A percentile compares a stretch with the other conserved stretches of the same genome.
These are phyloP conservation scores for Suillus lakei DNA, from an alignment of 768 basidiomycete species.

Conservation along the genomic window DNA sequence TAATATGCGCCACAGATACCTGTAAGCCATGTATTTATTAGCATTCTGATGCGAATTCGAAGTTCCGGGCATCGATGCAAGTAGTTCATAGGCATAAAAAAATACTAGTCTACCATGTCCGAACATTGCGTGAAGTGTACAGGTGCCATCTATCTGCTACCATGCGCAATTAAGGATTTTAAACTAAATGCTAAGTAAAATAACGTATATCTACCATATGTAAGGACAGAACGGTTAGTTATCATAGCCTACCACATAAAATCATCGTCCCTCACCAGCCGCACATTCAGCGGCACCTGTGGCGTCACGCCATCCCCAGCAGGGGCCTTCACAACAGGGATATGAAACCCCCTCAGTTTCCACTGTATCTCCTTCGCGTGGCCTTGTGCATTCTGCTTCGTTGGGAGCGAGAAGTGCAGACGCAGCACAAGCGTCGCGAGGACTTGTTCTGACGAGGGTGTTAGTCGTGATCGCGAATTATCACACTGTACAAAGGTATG, in stretches of 20 bases:
- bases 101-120: too few relatives aligned
- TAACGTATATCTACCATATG: too few relatives aligned
- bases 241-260: conserved; percentile 10
- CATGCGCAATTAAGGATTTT: too few relatives aligned
- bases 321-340: conserved; percentile 29
- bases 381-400: not conserved
- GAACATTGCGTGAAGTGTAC: too few relatives aligned
- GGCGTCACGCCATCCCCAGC: conserved; percentile 25
- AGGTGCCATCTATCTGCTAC: too few relatives aligned
- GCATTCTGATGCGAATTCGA: not conserved
- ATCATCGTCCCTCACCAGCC: conserved; percentile 19
- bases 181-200: too few relatives aligned
- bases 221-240: too few relatives aligned
- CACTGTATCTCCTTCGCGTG: conserved; percentile 31
- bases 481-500: not conserved
- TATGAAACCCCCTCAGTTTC: conserved; percentile 28
- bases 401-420: conserved; percentile 28
- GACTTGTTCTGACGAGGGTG: conserved; percentile 24
- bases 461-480: not conserved
- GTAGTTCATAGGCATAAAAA: too few relatives aligned
- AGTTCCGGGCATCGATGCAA: not conserved
- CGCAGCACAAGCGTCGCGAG: conserved; percentile 24
- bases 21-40: too few relatives aligned
- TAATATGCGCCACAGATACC: not conserved
- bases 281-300: conserved; percentile 26